Conservation (phyloP, 2,329 filamentous ascomycete genomes). For the Taxawa tesnikishii region DNA sequence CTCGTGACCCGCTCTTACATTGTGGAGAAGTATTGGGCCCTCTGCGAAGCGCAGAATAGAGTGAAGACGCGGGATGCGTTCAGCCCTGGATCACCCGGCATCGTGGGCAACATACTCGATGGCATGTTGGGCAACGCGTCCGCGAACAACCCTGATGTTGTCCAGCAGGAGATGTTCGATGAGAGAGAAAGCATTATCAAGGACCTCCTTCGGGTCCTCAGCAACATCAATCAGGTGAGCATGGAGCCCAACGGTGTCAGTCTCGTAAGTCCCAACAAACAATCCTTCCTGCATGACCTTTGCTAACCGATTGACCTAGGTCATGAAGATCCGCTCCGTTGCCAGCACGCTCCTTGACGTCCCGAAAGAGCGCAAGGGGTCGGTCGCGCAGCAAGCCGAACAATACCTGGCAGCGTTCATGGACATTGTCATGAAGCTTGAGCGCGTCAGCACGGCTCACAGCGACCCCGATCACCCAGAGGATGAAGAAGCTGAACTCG, state of each 20-base stretch:
- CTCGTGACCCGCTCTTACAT: conserved; percentile 72
- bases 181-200: conserved; percentile 76
- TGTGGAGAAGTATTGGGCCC: conserved; percentile 73
- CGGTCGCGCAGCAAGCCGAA: conserved; percentile 48
- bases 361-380: conserved; percentile 40
- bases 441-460: conserved; percentile 44
- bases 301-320: conserved; percentile 34
- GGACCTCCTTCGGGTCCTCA: conserved; percentile 62
- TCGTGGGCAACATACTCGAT: conserved; percentile 24
- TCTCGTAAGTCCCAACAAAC: conserved; percentile 39
- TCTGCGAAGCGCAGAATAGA: conserved; percentile 51
- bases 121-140: conserved; percentile 13
- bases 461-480: conserved; percentile 21
- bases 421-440: conserved; percentile 61
- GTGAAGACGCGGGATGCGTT: conserved; percentile 31
- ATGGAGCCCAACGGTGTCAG: conserved; percentile 62
- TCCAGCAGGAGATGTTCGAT: conserved; percentile 53
- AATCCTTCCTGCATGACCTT: conserved; percentile 4
- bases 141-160: conserved; percentile 27
- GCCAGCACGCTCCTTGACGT: conserved; percentile 65
- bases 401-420: conserved; percentile 61
- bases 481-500: conserved; percentile 64
- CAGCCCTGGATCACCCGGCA: conserved; percentile 21
- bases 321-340: conserved; percentile 74
- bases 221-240: conserved; percentile 69